A percentile compares a stretch with the other conserved stretches of the same genome.
Conservation (phyloP, 805 yeast species). For the Kluyveromyces nonfermentans region DNA sequence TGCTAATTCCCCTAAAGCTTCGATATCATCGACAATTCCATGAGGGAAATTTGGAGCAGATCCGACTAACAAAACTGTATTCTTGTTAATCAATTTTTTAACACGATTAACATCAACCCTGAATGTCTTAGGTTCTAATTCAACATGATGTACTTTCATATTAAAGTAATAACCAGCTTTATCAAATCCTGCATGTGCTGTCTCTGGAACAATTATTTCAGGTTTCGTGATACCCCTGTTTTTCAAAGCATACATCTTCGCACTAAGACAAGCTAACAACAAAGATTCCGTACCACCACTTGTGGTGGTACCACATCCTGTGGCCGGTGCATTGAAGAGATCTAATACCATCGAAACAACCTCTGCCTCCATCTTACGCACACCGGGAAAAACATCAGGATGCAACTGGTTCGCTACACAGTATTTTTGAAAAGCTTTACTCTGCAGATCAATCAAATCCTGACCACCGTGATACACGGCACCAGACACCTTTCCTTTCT, state of each 20-base stretch:
- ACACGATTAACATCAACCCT: slow-evolving; percentile 60
- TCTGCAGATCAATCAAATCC: slow-evolving; percentile 64
- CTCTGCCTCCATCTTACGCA: slow-evolving; percentile 93
- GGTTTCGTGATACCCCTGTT: slow-evolving; percentile 57
- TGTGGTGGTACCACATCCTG: slow-evolving; percentile 64
- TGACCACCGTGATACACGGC: slow-evolving; percentile 95
- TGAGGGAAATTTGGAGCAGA: slow-evolving; percentile 98
- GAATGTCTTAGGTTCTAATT: slow-evolving; percentile 55
- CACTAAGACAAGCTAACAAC: slow-evolving; percentile 76
- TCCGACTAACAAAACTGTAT: slow-evolving; percentile 79
- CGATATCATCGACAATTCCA: slow-evolving; percentile 89
- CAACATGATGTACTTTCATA: slow-evolving; percentile 75
- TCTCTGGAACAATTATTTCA: slow-evolving; percentile 80
- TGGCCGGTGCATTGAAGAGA: slow-evolving; percentile 70
- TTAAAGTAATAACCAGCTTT: slow-evolving; percentile 89
- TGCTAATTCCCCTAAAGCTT: slow-evolving; percentile 56
- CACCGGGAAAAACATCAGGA: slow-evolving; percentile 95
- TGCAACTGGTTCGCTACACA: slow-evolving; percentile 91
- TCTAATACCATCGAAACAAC: slow-evolving; percentile 83
- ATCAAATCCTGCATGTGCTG: slow-evolving; percentile 92
- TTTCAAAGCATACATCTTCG: slow-evolving; percentile 62
- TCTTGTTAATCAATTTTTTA: slow-evolving; percentile 54
- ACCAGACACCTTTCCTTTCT: slow-evolving; percentile 79
- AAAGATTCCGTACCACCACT: slow-evolving; percentile 96
- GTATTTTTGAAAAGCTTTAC: slow-evolving; percentile 64